Evolutionary conservation across 495 filamentous ascomycete species (phyloP).

Genomic region (Penicillium goetzii): DNA sequence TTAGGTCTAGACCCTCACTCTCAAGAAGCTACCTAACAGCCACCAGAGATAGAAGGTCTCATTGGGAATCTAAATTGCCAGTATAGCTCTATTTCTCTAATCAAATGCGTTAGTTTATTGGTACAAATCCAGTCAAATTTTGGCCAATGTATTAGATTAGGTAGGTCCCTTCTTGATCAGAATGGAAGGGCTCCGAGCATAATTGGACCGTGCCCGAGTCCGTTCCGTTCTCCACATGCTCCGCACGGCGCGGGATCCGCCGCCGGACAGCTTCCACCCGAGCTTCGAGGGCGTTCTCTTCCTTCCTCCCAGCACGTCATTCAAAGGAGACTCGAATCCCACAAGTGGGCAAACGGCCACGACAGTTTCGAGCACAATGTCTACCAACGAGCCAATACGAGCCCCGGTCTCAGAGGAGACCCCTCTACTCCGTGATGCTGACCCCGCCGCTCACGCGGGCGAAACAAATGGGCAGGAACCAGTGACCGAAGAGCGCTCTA

Average conservation of each 20-base stretch:
- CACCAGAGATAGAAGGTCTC: no score
- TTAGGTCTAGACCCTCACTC: no score
- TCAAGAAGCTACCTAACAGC: no score
- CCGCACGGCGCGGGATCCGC: constrained; percentile 1
- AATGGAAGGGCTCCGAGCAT: not conserved
- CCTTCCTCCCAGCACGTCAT: constrained; percentile 15
- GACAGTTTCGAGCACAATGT: constrained; percentile 18
- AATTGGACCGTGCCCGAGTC: constrained; percentile 3
- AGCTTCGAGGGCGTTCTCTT: not conserved
- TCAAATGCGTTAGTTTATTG: no score
- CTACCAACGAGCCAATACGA: constrained; percentile 23
- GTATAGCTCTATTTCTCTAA: no score
- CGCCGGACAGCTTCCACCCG: not conserved
- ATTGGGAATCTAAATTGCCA: no score
- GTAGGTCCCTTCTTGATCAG: no score
- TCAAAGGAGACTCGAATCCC: not conserved
- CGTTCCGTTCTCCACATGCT: not conserved
- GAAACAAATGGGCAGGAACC: constrained; percentile 29
- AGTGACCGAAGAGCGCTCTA: constrained; percentile 43
- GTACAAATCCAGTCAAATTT: no score
- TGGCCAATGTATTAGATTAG: no score
- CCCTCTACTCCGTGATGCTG: constrained; percentile 39
- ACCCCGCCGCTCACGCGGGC: constrained; percentile 21
- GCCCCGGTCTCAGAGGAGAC: constrained; percentile 44
- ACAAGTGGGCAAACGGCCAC: not conserved